Evolutionary conservation across 2,329 filamentous ascomycete genomes (phyloP), one percentile per base, ranked within the genome.

Genomic region (Fusarium pseudograminearum): DNA sequence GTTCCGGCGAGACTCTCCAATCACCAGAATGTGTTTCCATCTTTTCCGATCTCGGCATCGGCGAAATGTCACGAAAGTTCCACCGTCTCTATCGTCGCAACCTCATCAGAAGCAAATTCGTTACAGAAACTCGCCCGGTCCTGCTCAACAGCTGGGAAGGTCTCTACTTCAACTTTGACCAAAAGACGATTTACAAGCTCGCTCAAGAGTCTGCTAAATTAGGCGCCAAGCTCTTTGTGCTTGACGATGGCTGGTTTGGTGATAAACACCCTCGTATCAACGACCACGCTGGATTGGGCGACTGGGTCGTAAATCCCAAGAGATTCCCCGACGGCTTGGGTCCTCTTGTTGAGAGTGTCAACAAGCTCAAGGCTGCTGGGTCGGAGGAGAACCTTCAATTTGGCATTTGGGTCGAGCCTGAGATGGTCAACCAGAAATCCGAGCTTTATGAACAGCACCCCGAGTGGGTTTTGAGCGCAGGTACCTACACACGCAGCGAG

Each of bases 191-290:
- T 33, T 84, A 87, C 31, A 79, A 80, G 0, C 80, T 91, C 0
- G 88, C 88, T 0, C 73, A 84, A 41, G 83, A 88, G 66, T 83
- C 88, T 1, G 87, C 88, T 0, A 81, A 83, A 4, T 80, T 91
- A 2, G 89, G 89, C 2, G 83, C 87, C n/a, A 84, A 86, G 66
- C 82, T 91, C 0, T 88, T 91, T 45, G 89, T 91, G 1, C 83
- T 89, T 47, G 89, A 91, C 44, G 89, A 91, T 61, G 89, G 89
- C 5, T 91, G 89, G 89, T 91, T 91, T 48, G 89, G 89, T 1
- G 64, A 71, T 20, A 76, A 90, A 36, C 86, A 89, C 62, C 88
- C 89, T 1, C 87, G 89, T 0, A 73, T 85, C 24, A 83, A 84
- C 34, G 89, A 90, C 68, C 80, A 81, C 1, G 81, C 85, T 2